phyloP scores from a whole-genome alignment of 139 green algal species.

The Chlorella sp. region DNA sequence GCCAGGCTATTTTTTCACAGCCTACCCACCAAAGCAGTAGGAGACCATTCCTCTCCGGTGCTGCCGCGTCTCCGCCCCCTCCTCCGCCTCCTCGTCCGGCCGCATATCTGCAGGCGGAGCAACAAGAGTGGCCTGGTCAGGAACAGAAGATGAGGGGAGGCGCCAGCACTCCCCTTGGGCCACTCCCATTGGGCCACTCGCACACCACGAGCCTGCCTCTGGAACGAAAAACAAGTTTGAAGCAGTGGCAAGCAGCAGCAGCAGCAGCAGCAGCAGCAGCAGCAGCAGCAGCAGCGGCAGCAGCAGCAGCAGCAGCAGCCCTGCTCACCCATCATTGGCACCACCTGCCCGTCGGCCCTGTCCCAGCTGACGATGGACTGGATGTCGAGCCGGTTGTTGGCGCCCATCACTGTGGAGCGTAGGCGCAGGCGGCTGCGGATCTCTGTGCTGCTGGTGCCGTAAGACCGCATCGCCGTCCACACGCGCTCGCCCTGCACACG shows the following conservation, averaged over 20 bases:
- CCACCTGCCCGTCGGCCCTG: slow-evolving; percentile 42
- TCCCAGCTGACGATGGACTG: slow-evolving; percentile 73
- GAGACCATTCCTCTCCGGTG: slow-evolving; percentile 68
- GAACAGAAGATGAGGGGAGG: background rate
- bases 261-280: too few relatives aligned
- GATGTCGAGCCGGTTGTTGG: slow-evolving; percentile 84
- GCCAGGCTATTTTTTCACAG: too few relatives aligned
- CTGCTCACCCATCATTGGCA: slow-evolving; percentile 26
- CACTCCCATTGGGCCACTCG: too few relatives aligned
- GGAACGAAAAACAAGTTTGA: too few relatives aligned
- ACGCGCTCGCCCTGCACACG: slow-evolving; percentile 54
- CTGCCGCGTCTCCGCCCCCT: slow-evolving; percentile 21
- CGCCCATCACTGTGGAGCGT: slow-evolving; percentile 69
- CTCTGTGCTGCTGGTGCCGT: slow-evolving; percentile 71
- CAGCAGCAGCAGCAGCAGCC: background rate
- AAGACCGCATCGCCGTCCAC: slow-evolving; percentile 62
- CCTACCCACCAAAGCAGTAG: slow-evolving; percentile 65
- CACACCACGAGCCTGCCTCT: too few relatives aligned
- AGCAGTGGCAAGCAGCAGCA: too few relatives aligned
- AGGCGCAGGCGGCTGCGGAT: slow-evolving; percentile 68
- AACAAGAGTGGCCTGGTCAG: background rate
- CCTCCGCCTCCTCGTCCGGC: slow-evolving; percentile 38
- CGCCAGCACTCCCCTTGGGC: too few relatives aligned
- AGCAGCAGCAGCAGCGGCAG: background rate
- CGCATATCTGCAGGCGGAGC: background rate